Evolutionary conservation across 2,329 filamentous ascomycete genomes (phyloP).

Genomic region (Verticillium isaacii): DNA sequence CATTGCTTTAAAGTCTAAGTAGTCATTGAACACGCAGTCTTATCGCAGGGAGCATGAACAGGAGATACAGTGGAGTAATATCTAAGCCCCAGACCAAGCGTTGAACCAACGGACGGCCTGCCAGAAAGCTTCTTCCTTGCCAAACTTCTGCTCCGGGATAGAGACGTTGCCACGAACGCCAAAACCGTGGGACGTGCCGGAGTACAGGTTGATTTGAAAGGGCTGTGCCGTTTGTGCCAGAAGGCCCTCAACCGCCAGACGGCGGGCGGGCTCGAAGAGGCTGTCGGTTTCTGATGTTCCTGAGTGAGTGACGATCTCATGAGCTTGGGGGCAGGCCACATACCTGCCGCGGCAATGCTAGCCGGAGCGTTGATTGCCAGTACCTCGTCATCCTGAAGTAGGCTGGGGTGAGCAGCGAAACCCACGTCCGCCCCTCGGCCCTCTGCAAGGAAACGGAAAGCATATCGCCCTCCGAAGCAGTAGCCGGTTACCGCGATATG

Average conservation of each 20-base stretch:
- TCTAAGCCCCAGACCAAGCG: conserved; percentile 27
- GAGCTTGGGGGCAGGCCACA: conserved; percentile 7
- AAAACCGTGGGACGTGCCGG: conserved; percentile 68
- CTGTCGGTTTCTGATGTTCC: conserved; percentile 45
- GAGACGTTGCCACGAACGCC: conserved; percentile 60
- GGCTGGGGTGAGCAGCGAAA: conserved; percentile 61
- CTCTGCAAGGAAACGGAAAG: conserved; percentile 46
- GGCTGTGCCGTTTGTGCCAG: conserved; percentile 45
- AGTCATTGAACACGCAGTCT: too few relatives aligned
- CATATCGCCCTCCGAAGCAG: conserved; percentile 59
- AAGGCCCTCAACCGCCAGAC: conserved; percentile 52
- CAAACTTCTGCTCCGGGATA: conserved; percentile 52
- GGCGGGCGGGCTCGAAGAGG: conserved; percentile 52
- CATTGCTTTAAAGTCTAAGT: too few relatives aligned
- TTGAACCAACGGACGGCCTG: conserved; percentile 76
- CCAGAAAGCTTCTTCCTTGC: conserved; percentile 73
- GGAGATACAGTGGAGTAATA: too few relatives aligned
- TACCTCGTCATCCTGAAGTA: conserved; percentile 56
- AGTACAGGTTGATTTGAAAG: conserved; percentile 56
- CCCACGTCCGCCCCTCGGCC: conserved; percentile 52
- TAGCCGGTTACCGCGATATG: conserved; percentile 56
- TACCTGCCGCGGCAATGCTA: conserved; percentile 58
- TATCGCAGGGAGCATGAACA: too few relatives aligned
- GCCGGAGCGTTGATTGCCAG: conserved; percentile 50
- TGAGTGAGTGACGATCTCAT: conserved; percentile 1